Conservation (phyloP, 1,284 basidiomycete species). For the Sphaerobolus stellatus region DNA sequence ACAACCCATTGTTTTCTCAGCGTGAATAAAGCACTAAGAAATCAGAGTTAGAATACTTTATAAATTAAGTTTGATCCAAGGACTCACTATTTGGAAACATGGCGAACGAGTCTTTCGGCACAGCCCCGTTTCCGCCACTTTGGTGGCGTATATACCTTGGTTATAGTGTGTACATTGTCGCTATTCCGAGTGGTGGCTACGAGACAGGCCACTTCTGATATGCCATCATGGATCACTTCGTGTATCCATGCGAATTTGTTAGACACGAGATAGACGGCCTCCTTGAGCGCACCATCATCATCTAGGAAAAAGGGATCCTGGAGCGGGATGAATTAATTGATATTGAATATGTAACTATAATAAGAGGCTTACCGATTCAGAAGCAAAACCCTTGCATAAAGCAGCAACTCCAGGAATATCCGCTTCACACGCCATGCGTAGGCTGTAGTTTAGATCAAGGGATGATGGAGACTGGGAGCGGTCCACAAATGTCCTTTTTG, state of each 20-base stretch:
- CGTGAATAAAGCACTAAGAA: slow-evolving; percentile 27
- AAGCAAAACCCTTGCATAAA: slow-evolving; percentile 57
- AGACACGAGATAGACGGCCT: slow-evolving; percentile 51
- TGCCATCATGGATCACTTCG: slow-evolving; percentile 32
- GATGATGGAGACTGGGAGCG: slow-evolving; percentile 23
- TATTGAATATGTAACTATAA: not conserved
- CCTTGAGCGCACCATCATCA: slow-evolving; percentile 39
- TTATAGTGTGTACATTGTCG: slow-evolving; percentile 53
- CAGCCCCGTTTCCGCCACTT: slow-evolving; percentile 49
- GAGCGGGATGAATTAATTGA: slow-evolving; percentile 11
- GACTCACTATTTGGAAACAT: slow-evolving; percentile 40
- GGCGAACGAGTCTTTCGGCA: slow-evolving; percentile 55
- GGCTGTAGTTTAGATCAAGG: slow-evolving; percentile 31
- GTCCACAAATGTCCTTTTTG: slow-evolving; percentile 39
- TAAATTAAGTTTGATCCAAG: not conserved
- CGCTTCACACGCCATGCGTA: slow-evolving; percentile 43
- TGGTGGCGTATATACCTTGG: slow-evolving; percentile 63
- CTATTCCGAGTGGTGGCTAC: slow-evolving; percentile 61
- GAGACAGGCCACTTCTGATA: slow-evolving; percentile 52
- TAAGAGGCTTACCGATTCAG: slow-evolving; percentile 44
- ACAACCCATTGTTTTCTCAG: slow-evolving; percentile 43
- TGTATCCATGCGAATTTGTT: slow-evolving; percentile 62
- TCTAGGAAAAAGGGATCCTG: slow-evolving; percentile 57
- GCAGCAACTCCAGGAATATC: slow-evolving; percentile 45
- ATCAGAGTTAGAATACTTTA: not conserved